Evolutionary conservation across 208 protist genomes (phyloP).

Genomic region (Acanthamoeba polyphaga): DNA sequence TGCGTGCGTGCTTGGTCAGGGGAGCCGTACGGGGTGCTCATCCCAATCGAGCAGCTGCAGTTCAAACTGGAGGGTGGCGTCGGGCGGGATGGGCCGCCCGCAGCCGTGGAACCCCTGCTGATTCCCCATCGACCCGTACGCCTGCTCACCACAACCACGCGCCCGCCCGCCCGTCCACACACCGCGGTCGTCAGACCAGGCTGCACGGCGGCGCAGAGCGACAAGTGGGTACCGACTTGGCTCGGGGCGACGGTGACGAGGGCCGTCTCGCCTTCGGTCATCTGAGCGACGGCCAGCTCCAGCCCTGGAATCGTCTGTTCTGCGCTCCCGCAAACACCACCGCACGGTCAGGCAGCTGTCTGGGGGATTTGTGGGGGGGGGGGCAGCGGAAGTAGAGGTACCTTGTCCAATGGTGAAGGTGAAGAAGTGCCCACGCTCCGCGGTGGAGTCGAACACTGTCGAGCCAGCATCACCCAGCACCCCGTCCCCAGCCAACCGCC

Average conservation of each 20-base stretch:
- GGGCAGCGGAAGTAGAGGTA: no score
- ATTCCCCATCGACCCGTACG: slow-evolving; percentile 23
- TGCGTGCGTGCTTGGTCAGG: neutral
- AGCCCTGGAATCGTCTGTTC: slow-evolving; percentile 22
- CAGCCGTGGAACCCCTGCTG: slow-evolving; percentile 26
- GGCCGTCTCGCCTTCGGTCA: slow-evolving; percentile 37
- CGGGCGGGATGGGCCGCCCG: slow-evolving; percentile 11
- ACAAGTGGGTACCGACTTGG: slow-evolving; percentile 3
- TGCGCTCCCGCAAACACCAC: neutral
- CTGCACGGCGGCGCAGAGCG: neutral
- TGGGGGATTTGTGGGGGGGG: no score
- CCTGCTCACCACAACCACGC: neutral
- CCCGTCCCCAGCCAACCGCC: slow-evolving; percentile 76
- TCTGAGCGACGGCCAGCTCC: slow-evolving; percentile 6
- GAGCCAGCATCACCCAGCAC: slow-evolving; percentile 76
- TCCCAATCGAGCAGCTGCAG: slow-evolving; percentile 67
- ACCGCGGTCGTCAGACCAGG: neutral
- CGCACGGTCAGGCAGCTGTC: neutral
- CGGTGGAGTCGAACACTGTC: slow-evolving; percentile 86
- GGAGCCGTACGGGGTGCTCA: neutral
- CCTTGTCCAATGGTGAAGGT: slow-evolving; percentile 85
- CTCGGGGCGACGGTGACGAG: slow-evolving; percentile 22
- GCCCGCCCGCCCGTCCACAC: no score
- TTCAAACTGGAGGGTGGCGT: slow-evolving; percentile 60
- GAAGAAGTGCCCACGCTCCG: slow-evolving; percentile 81